Evolutionary conservation across 495 filamentous ascomycete genomes (phyloP).

Genomic region (Aspergillus asperescens): DNA sequence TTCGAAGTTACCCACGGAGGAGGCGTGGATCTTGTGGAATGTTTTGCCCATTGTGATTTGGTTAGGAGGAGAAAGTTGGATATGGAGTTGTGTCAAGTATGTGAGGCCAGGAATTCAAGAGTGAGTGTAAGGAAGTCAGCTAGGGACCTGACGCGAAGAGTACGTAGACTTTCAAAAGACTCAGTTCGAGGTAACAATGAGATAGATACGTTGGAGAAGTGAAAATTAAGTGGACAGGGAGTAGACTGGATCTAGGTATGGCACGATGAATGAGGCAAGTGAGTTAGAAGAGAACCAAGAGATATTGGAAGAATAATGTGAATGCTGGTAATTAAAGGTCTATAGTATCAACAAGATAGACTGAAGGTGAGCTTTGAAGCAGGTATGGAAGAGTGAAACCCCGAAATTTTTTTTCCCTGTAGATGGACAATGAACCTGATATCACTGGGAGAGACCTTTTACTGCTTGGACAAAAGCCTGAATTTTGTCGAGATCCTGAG

Average conservation of each 20-base stretch:
- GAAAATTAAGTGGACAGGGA: too few species aligned
- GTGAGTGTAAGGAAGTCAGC: too few species aligned
- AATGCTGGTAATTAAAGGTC: too few species aligned
- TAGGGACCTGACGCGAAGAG: too few species aligned
- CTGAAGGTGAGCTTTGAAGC: not conserved
- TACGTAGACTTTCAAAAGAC: too few species aligned
- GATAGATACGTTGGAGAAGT: too few species aligned
- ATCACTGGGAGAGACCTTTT: conserved; percentile 45
- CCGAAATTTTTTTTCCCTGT: not conserved
- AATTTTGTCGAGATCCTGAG: conserved; percentile 80
- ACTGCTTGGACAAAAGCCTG: conserved; percentile 69
- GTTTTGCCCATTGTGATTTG: conserved; percentile 28
- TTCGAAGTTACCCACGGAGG: conserved; percentile 40
- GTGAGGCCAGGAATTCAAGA: not conserved
- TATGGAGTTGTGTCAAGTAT: not conserved
- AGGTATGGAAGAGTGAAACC: not conserved
- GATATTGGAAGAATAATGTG: too few species aligned
- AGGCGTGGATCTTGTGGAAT: conserved; percentile 25
- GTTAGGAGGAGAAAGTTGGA: conserved; percentile 1
- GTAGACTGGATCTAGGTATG: too few species aligned
- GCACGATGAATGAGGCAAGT: too few species aligned
- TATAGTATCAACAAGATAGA: not conserved
- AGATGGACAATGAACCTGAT: conserved; percentile 2
- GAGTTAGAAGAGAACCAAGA: too few species aligned
- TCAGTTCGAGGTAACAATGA: too few species aligned